These are phyloP conservation scores for Heracleum sosnowskyi DNA, from an alignment of 129 eudicot genomes.

Conservation along the genomic window DNA sequence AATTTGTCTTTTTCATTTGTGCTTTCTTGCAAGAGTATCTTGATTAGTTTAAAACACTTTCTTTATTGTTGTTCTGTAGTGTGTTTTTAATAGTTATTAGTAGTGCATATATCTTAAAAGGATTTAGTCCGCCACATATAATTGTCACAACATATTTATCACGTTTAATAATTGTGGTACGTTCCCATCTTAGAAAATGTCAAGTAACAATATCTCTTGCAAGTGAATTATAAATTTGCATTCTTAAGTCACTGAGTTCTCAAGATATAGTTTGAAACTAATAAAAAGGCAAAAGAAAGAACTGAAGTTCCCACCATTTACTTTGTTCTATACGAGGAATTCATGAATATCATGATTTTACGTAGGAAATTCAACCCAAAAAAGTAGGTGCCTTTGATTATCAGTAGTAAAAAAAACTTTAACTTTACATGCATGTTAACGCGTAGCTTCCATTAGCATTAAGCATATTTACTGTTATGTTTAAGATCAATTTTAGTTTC, in stretches of 20 bases:
- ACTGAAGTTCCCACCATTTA: neutral
- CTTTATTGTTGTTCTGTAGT: neutral
- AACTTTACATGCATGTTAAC: no score
- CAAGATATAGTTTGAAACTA: neutral
- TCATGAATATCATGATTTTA: neutral
- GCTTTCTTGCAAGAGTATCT: neutral
- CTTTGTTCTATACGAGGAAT: neutral
- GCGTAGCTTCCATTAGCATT: no score
- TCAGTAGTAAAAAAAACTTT: neutral
- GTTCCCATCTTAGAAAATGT: no score
- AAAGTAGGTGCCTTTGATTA: neutral
- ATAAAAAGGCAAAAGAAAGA: neutral
- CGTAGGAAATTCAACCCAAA: neutral
- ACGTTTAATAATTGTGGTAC: no score
- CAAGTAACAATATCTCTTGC: no score
- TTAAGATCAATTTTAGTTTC: no score
- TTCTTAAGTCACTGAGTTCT: neutral
- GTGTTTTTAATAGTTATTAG: neutral
- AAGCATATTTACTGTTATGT: no score
- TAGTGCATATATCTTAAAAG: no score
- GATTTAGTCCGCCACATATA: no score
- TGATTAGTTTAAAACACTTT: neutral
- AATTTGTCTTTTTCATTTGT: neutral
- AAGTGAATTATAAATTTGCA: neutral
- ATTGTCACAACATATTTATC: no score